These are phyloP conservation scores for Oryza glumipatula DNA, from an alignment of 176 grass and related monocot species.

Conservation along the genomic window DNA sequence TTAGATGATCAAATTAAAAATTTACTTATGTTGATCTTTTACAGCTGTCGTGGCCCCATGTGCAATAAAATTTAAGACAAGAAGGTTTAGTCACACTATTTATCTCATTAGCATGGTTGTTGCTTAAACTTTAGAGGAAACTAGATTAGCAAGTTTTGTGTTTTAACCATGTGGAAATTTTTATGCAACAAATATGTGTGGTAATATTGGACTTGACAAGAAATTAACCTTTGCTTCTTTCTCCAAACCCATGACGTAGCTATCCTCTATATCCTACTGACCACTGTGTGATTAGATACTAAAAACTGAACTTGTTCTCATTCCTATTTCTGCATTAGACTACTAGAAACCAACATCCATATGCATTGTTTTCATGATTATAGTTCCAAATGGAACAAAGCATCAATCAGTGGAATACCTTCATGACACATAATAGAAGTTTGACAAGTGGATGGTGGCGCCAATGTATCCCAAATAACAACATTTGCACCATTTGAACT, in stretches of 20 bases:
- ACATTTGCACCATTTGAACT: constrained; percentile 78
- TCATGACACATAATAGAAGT: constrained; percentile 68
- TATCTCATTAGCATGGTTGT: not conserved
- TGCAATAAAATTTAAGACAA: not conserved
- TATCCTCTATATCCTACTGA: not conserved
- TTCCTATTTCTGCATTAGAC: not conserved
- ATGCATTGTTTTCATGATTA: constrained; percentile 18
- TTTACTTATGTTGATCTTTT: constrained; percentile 7
- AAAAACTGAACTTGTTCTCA: not conserved
- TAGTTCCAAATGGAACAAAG: constrained; percentile 34
- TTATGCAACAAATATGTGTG: not conserved
- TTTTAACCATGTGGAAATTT: not conserved
- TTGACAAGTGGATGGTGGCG: constrained; percentile 69
- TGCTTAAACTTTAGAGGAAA: not conserved
- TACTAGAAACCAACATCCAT: not conserved
- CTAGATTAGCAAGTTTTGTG: constrained; percentile 3
- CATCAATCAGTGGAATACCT: constrained; percentile 44
- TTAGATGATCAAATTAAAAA: not conserved
- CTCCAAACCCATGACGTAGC: not conserved
- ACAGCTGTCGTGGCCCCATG: not conserved
- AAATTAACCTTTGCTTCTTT: not conserved
- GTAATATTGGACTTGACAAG: not conserved
- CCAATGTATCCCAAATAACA: constrained; percentile 64
- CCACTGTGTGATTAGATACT: not conserved
- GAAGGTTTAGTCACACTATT: constrained; percentile 24